Base-by-base conservation (phyloP, 2,329 filamentous ascomycete species). In the Aspergillus eucalypticola region DNA sequence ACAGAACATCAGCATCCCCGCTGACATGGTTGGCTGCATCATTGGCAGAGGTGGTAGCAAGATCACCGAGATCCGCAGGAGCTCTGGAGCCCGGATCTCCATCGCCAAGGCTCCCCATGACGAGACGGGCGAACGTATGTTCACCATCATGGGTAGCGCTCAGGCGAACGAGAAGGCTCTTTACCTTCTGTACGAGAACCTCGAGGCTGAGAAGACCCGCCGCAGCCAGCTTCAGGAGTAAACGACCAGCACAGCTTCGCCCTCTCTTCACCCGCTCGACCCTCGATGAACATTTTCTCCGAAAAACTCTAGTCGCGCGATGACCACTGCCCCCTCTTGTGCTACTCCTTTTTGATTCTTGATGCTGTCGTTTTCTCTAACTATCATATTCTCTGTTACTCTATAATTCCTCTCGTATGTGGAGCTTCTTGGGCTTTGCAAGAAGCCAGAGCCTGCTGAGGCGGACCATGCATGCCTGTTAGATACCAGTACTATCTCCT, bases 21-120 rank as follows among this genome's bases (percentile, higher is more conserved):
- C 95, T 51, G 95, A 99, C 82, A 99, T 99, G 95, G 95, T 99
- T 76, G 95, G 95, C 68, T 99, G 95, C 81, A 99, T 99, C 81
- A 99, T 99, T 75, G 95, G 95, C 67, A 90, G 93, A 66, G 92
- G 85, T 57, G 95, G 95, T 66, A 93, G 86, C 83, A 99, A 99
- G 86, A 99, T 99, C 75, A 97, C 92, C 77, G 95, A 99, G 81
- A 99, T 99, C 71, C 90, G 95, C 78, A 96, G 96, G 83, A 93
- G 89, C 64, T 99, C 95, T 57, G 93, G 93, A 62, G 95, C 95
- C 63, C 90, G 94, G 72, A 99, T 99, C 80, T 97, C 93, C 49
- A 98, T 98, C 77, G 94, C 94, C 70, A 98, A 97, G 84, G 88
- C 93, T 50, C 92, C 95, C 59, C 95, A 99, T 73, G 95, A 99